Evolutionary conservation across 805 yeast species (phyloP).

Genomic region (Wickerhamomyces ciferrii): DNA sequence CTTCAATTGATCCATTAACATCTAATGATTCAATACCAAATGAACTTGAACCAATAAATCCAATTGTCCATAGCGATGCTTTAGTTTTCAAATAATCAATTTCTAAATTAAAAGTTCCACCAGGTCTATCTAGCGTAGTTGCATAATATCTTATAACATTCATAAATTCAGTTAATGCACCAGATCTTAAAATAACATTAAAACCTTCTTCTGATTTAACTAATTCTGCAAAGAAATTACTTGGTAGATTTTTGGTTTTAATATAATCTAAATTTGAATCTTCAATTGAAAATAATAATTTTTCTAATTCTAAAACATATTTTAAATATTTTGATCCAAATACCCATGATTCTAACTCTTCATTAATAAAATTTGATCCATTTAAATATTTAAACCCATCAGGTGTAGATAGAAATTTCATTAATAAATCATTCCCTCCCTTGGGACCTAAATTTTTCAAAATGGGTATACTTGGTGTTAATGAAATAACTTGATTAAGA

Average conservation of each 20-base stretch:
- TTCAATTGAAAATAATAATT: conserved; percentile 23
- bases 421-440: conserved; percentile 47
- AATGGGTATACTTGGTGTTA: conserved; percentile 47
- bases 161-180: conserved; percentile 36
- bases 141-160: conserved; percentile 29
- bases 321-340: conserved; percentile 34
- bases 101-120: conserved; percentile 24
- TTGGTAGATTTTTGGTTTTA: conserved; percentile 32
- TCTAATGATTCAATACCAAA: conserved; percentile 62
- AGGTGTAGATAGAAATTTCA: conserved; percentile 59
- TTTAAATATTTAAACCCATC: conserved; percentile 65
- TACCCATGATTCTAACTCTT: conserved; percentile 67
- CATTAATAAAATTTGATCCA: conserved; percentile 53
- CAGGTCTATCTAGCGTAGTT: conserved; percentile 15
- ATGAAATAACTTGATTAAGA: conserved; percentile 43
- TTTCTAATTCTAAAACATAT: conserved; percentile 46
- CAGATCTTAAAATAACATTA: conserved; percentile 46
- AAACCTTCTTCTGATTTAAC: conserved; percentile 81
- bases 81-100: conserved; percentile 45
- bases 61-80: conserved; percentile 83
- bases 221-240: conserved; percentile 75
- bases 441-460: conserved; percentile 10
- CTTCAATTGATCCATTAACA: conserved; percentile 43
- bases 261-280: conserved; percentile 8
- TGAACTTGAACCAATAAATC: conserved; percentile 70